A percentile compares a stretch with the other conserved stretches of the same genome.
Conservation (phyloP, 106 monocot species). For the Xerophyta viscosa region DNA sequence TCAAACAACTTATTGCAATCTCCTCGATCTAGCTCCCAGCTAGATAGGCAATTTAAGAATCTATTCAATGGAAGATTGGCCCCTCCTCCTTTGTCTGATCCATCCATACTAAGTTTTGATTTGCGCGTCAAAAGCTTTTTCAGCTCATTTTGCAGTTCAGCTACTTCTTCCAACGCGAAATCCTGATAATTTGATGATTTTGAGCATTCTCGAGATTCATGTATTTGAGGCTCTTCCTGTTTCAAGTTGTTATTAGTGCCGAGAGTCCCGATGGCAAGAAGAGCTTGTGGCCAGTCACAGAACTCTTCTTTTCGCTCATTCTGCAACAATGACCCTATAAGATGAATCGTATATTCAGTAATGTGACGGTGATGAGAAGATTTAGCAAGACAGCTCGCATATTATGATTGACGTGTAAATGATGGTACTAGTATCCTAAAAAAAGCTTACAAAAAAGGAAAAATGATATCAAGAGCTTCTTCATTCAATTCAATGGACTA, state of each 20-base stretch:
- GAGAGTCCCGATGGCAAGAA: conserved; percentile 66
- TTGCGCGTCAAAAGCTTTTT: conserved; percentile 27
- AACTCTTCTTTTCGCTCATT: conserved; percentile 43
- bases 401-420: no score
- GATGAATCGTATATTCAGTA: no score
- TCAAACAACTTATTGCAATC: neutral
- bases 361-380: no score
- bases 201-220: neutral
- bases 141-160: conserved; percentile 40
- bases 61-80: conserved; percentile 35
- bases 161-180: conserved; percentile 50
- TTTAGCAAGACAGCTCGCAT: no score
- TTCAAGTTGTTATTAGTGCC: conserved; percentile 38
- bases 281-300: conserved; percentile 64
- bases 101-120: conserved; percentile 11
- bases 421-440: no score
- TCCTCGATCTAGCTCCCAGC: conserved; percentile 36
- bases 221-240: conserved; percentile 12
- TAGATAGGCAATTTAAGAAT: conserved; percentile 56
- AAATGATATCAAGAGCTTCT: no score
- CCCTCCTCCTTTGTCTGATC: conserved; percentile 16
- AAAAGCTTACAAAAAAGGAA: no score
- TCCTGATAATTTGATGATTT: conserved; percentile 22
- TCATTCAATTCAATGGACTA: no score
- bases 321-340: no score